Conservation (phyloP, 1,139 yeast species). For the Blastobotrys proliferans region DNA sequence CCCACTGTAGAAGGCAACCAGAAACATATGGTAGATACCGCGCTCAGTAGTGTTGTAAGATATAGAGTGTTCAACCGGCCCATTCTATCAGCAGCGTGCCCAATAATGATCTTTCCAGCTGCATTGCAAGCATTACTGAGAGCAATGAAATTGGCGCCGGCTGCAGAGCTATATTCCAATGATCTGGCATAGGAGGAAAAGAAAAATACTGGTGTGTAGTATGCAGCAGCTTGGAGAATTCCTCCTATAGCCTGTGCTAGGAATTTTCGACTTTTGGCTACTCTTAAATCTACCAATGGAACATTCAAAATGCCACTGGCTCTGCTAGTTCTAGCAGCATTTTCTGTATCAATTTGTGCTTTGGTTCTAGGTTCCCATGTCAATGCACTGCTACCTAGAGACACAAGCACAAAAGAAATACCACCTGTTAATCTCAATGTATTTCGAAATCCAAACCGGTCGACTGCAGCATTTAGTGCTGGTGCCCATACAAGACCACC, state of each 20-base stretch:
- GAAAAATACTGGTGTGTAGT: slow-evolving; percentile 40
- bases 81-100: slow-evolving; percentile 41
- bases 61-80: slow-evolving; percentile 41
- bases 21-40: slow-evolving; percentile 35
- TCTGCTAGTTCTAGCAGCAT: no score
- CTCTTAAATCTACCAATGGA: slow-evolving; percentile 23
- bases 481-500: slow-evolving; percentile 43
- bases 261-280: slow-evolving; percentile 27
- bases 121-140: slow-evolving; percentile 43
- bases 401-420: slow-evolving; percentile 23
- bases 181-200: slow-evolving; percentile 43
- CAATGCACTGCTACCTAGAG: slow-evolving; percentile 18
- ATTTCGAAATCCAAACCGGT: slow-evolving; percentile 41
- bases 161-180: slow-evolving; percentile 36
- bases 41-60: slow-evolving; percentile 35
- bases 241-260: slow-evolving; percentile 36
- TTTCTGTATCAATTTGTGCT: background rate
- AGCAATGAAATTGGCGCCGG: slow-evolving; percentile 45
- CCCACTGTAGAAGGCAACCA: slow-evolving; percentile 36
- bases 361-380: slow-evolving; percentile 18
- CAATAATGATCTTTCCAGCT: slow-evolving; percentile 38
- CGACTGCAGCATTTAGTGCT: slow-evolving; percentile 33
- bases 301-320: no score
- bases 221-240: slow-evolving; percentile 42
- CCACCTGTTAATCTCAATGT: slow-evolving; percentile 39